Conservation (phyloP, 2,329 filamentous ascomycete species). For the Fusarium nodosum region DNA sequence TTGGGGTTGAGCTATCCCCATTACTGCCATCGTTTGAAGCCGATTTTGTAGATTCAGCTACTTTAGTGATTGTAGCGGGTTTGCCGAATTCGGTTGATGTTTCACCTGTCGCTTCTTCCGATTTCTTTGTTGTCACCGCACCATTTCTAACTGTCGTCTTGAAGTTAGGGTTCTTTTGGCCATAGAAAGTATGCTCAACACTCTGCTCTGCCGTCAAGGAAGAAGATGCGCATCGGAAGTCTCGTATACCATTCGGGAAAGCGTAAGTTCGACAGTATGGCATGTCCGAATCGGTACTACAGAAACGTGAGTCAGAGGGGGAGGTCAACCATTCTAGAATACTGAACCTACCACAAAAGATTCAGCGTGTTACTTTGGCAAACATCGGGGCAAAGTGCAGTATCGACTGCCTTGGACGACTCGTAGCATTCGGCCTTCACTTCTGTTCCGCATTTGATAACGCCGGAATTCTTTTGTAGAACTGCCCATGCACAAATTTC, state of each 20-base stretch:
- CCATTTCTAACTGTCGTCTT: not conserved
- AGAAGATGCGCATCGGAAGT: constrained; percentile 8
- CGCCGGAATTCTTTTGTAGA: fast-evolving
- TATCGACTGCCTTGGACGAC: not conserved
- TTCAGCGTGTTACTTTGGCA: constrained; percentile 2
- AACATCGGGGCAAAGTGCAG: not conserved
- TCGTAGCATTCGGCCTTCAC: not conserved
- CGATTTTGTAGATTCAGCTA: not conserved
- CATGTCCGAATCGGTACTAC: not conserved
- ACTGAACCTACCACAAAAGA: not conserved
- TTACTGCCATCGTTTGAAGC: not conserved
- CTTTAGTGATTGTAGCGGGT: not conserved
- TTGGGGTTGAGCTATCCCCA: not conserved
- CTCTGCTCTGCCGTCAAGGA: not conserved
- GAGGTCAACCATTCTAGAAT: fast-evolving
- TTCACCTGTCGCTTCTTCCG: fast-evolving
- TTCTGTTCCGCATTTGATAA: not conserved
- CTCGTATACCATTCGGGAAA: not conserved
- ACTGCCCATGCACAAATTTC: not conserved
- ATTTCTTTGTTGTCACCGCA: not conserved
- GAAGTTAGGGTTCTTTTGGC: not conserved
- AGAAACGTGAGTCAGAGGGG: not conserved
- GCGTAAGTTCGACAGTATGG: constrained; percentile 12
- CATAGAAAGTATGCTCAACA: not conserved
- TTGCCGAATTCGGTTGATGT: fast-evolving